Conservation (phyloP, 1,284 basidiomycete species). For the Pseudozyma pruni region DNA sequence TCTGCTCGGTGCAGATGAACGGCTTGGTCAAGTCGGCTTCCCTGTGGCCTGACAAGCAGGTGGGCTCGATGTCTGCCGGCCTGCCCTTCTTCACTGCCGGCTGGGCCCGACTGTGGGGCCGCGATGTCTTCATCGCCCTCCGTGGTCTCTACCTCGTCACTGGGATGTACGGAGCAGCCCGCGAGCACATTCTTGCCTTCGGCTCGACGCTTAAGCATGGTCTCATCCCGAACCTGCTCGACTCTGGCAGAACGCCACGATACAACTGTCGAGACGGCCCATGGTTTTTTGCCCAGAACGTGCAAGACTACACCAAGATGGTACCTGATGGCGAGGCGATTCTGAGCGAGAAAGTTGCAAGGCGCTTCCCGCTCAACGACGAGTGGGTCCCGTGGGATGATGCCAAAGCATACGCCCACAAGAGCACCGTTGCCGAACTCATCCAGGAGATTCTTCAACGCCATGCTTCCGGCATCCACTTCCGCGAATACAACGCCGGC, state of each 20-base stretch:
- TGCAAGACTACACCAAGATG: constrained; percentile 88
- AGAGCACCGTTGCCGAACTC: constrained; percentile 82
- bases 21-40: constrained; percentile 61
- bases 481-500: constrained; percentile 95
- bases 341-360: constrained; percentile 82
- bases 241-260: constrained; percentile 57
- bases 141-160: constrained; percentile 64
- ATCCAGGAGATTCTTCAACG: constrained; percentile 96
- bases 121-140: constrained; percentile 64
- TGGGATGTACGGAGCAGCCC: constrained; percentile 51
- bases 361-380: constrained; percentile 92
- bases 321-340: constrained; percentile 86
- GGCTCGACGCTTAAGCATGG: constrained; percentile 63
- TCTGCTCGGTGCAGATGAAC: constrained; percentile 63
- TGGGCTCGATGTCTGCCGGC: constrained; percentile 64
- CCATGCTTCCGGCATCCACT: constrained; percentile 90
- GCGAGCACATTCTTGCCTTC: constrained; percentile 61
- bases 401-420: constrained; percentile 72
- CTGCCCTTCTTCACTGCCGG: constrained; percentile 62
- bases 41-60: constrained; percentile 58
- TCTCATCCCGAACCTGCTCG: constrained; percentile 62
- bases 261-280: constrained; percentile 92
- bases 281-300: constrained; percentile 99
- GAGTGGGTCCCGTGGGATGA: constrained; percentile 94
- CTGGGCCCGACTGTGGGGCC: constrained; percentile 63